These are phyloP conservation scores for Verbascum thapsus DNA, from an alignment of 257 asterid genomes.

Conservation along the genomic window DNA sequence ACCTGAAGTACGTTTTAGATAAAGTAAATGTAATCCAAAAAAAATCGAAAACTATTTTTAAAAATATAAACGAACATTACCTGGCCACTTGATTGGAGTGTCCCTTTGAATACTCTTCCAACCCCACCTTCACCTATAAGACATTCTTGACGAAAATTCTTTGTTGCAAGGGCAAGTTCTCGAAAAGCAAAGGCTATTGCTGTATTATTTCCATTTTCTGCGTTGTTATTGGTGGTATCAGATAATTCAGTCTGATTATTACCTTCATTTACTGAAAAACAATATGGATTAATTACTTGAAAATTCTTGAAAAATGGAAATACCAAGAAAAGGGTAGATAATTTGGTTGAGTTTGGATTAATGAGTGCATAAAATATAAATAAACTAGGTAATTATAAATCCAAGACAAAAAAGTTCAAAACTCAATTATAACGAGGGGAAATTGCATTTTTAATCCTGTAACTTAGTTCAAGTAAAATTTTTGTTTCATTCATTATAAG, in stretches of 20 bases:
- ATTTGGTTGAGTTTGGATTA: neutral
- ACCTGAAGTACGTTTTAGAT: too few species aligned
- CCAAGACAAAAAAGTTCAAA: neutral
- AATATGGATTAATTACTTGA: neutral
- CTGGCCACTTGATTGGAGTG: conserved; percentile 64
- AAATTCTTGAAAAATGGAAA: neutral
- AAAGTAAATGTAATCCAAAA: too few species aligned
- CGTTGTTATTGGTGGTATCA: conserved; percentile 19
- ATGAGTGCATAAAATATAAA: neutral
- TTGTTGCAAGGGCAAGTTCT: conserved; percentile 86
- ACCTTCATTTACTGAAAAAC: conserved; percentile 19
- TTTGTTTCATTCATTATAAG: too few species aligned
- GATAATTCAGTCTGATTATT: conserved; percentile 26
- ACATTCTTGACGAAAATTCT: conserved; percentile 72
- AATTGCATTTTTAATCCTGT: too few species aligned
- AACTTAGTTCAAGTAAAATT: too few species aligned
- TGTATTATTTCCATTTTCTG: conserved; percentile 32
- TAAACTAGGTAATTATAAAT: neutral
- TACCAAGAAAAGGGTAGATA: neutral
- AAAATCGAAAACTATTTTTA: too few species aligned
- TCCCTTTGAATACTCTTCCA: conserved; percentile 76
- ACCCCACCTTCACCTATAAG: conserved; percentile 79
- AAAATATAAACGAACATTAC: too few species aligned
- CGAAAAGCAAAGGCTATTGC: conserved; percentile 74
- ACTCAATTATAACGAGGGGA: too few species aligned